Evolutionary conservation across 495 filamentous ascomycete genomes (phyloP).

Genomic region (Polyplosphaeria fusca): DNA sequence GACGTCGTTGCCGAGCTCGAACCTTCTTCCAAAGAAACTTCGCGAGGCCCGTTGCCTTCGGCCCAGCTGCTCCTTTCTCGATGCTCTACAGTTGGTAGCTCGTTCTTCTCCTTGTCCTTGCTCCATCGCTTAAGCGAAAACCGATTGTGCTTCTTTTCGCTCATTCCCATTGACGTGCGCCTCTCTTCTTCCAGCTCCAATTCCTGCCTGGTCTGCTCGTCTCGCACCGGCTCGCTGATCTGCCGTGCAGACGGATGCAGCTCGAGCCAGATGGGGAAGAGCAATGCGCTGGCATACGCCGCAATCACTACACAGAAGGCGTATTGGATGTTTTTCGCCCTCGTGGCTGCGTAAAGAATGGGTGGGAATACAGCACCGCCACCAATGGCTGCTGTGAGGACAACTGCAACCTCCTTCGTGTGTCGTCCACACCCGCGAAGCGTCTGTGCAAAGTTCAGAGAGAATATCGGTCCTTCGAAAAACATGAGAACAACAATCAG

Average conservation of each 20-base stretch:
- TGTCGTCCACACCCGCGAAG: slow-evolving; percentile 59
- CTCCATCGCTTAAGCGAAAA: not conserved
- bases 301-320: slow-evolving; percentile 59
- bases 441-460: slow-evolving; percentile 59
- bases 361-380: slow-evolving; percentile 59
- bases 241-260: slow-evolving; percentile 54
- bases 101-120: not conserved
- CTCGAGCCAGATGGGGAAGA: slow-evolving; percentile 63
- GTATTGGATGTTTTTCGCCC: slow-evolving; percentile 43
- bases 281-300: slow-evolving; percentile 52
- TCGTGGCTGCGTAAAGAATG: slow-evolving; percentile 48
- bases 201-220: slow-evolving; percentile 18
- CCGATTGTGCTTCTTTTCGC: slow-evolving; percentile 8
- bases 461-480: slow-evolving; percentile 59
- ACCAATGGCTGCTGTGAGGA: slow-evolving; percentile 55
- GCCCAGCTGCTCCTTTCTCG: slow-evolving; percentile 14
- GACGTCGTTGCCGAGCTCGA: too few relatives aligned
- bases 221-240: slow-evolving; percentile 50
- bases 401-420: slow-evolving; percentile 56
- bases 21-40: not conserved
- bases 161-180: not conserved
- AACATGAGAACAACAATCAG: slow-evolving; percentile 58
- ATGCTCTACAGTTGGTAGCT: slow-evolving; percentile 13
- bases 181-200: slow-evolving; percentile 10
- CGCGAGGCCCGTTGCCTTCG: slow-evolving; percentile 6